Evolutionary conservation across 139 green algal species (phyloP), one percentile per base, ranked within the genome.

Genomic region (Picocystis salinarum): DNA sequence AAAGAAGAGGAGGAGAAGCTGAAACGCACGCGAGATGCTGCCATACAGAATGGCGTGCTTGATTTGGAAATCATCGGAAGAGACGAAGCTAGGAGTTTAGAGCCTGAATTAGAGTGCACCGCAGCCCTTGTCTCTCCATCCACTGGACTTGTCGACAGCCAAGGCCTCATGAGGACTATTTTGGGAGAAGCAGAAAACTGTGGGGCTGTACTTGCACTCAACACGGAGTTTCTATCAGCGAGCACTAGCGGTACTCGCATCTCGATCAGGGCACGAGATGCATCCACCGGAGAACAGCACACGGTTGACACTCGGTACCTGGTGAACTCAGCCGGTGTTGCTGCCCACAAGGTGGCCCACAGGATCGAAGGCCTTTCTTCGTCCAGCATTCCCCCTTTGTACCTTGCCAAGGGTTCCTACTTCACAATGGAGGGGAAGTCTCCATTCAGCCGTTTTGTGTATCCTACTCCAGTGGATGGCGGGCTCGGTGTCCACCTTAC

Each of bases 401-500:
- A 59, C 51, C 47, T 59, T 11, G 51, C 51, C 12, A 13, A 24
- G 15, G 51, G 51, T 2, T 48, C 27, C 15, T 59, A 59, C 53
- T 80, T 80, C 23, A 34, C 56, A 4, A 34, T 73, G 15, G 6
- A 50, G 39, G 72, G 49, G 23, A 42, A 40, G 15, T 28, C 53
- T 3, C 64, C 67, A 6, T 92, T 91, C 56, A 54, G 25, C 25
- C 67, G 64, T 26, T 56, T 93, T 1, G 61, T 93, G 13, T 92
- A 93, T 53, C 82, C 82, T 0, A 36, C 92, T 25, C 80, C 82
- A 3, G 66, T 77, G 48, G 42, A 59, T 1, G 74, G 70, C 20
- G 84, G 84, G 11, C 53, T 95, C 33, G 84, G 84, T 33, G 58
- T 78, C 3, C 84, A 95, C 49, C 50, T 87, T 0, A 94, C 84